phyloP scores from a whole-genome alignment of 2,329 filamentous ascomycete species.

The Penicillium concentricum region DNA sequence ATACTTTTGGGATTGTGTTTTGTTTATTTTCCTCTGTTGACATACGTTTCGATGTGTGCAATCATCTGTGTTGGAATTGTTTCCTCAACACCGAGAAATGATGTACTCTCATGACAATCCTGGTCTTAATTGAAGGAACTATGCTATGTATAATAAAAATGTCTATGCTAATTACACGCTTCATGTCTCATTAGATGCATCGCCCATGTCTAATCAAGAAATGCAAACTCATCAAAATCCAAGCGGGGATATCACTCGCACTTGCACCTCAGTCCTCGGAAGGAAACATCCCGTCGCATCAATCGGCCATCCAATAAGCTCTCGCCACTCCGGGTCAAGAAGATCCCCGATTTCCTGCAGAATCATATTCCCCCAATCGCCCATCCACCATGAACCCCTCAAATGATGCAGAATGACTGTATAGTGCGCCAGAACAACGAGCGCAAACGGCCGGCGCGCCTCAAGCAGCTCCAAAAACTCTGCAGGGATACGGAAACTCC shows the following conservation, averaged over 20 bases:
- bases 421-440: conserved; percentile 47
- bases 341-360: conserved; percentile 56
- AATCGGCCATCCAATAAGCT: conserved; percentile 34
- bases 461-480: conserved; percentile 52
- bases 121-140: conserved; percentile 5
- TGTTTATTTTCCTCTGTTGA: background rate
- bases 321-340: conserved; percentile 29
- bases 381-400: conserved; percentile 67
- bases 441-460: conserved; percentile 40
- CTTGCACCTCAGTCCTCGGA: conserved; percentile 2
- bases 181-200: conserved; percentile 11
- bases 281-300: conserved; percentile 35
- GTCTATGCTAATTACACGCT: conserved; percentile 7
- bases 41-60: background rate
- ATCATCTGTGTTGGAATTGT: background rate
- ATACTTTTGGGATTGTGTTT: background rate
- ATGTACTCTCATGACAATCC: background rate
- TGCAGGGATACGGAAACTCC: conserved; percentile 62
- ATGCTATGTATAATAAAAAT: background rate
- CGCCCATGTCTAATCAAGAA: background rate
- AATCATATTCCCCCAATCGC: conserved; percentile 64
- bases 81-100: background rate
- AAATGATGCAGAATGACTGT: conserved; percentile 56
- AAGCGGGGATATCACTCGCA: background rate
- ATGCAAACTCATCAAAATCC: conserved; percentile 1